Percentiles rank a stretch among this genome's conserved stretches.
These are phyloP conservation scores for Saccharomycopsis capsularis DNA, from an alignment of 805 yeast species.

Conservation along the genomic window DNA sequence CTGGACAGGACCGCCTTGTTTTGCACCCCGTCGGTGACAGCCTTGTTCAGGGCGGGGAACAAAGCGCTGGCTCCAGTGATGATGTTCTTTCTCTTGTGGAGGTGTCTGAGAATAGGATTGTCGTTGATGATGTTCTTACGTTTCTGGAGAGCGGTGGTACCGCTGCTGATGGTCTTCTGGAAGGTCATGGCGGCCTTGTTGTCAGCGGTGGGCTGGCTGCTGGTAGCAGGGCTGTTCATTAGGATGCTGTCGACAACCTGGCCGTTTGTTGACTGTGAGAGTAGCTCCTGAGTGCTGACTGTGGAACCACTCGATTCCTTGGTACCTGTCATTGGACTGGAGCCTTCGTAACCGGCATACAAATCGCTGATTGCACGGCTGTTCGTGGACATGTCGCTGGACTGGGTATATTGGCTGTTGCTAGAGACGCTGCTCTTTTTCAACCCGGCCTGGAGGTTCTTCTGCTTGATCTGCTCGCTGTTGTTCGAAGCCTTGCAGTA, in stretches of 20 bases:
- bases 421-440: slow-evolving; percentile 3
- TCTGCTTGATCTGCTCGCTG: neutral
- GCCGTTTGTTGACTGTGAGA: too few relatives aligned
- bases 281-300: too few relatives aligned
- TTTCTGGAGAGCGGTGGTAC: neutral
- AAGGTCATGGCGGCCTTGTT: neutral
- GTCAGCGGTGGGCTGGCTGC: neutral
- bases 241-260: too few relatives aligned
- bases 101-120: neutral
- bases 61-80: neutral
- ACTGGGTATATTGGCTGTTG: too few relatives aligned
- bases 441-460: neutral
- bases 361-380: too few relatives aligned
- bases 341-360: too few relatives aligned
- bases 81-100: slow-evolving; percentile 15
- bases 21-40: neutral
- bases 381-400: neutral
- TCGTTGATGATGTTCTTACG: slow-evolving; percentile 11
- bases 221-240: neutral
- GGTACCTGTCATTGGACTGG: too few relatives aligned
- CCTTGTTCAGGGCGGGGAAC: neutral
- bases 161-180: neutral
- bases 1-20: slow-evolving; percentile 5
- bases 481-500: slow-evolving; percentile 30
- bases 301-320: too few relatives aligned